Evolutionary conservation across 2,329 filamentous ascomycete species (phyloP).

Genomic region (Aspergillus fischeri): DNA sequence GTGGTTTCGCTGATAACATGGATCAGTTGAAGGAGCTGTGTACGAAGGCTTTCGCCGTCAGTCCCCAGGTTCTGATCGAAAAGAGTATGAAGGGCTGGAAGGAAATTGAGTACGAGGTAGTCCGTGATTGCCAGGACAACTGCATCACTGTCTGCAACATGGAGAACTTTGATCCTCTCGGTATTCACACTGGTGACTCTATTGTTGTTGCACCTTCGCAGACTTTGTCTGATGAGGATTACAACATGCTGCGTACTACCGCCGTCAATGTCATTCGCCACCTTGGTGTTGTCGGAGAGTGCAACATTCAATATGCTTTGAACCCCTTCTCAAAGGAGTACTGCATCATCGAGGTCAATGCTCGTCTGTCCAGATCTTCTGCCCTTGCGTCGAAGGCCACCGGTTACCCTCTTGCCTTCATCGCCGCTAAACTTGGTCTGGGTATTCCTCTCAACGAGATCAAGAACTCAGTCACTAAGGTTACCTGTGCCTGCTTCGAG

Average conservation of each 20-base stretch:
- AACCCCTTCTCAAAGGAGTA: constrained; percentile 95
- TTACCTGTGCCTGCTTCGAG: constrained; percentile 96
- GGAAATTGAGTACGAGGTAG: constrained; percentile 98
- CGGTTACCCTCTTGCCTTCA: constrained; percentile 92
- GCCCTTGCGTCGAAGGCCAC: constrained; percentile 95
- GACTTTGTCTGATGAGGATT: constrained; percentile 94
- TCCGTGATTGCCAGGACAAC: constrained; percentile 92
- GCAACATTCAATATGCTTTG: constrained; percentile 97
- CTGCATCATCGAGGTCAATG: constrained; percentile 99
- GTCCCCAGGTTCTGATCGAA: constrained; percentile 93
- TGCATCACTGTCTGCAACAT: constrained; percentile 99
- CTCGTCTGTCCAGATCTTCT: constrained; percentile 89
- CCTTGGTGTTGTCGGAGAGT: constrained; percentile 94
- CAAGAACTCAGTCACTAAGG: constrained; percentile 90
- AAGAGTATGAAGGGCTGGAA: constrained; percentile 99
- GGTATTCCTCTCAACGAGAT: constrained; percentile 95
- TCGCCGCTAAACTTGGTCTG: constrained; percentile 92
- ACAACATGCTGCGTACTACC: constrained; percentile 97
- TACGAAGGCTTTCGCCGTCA: constrained; percentile 90
- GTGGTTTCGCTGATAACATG: constrained; percentile 90
- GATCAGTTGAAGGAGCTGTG: constrained; percentile 79
- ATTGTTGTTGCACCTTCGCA: constrained; percentile 97
- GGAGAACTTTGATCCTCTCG: constrained; percentile 99
- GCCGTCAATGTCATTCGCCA: constrained; percentile 97
- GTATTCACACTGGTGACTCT: constrained; percentile 96